A percentile compares a stretch with the other conserved stretches of the same genome.
Conservation (phyloP, 139 green algal genomes). For the Closterium sp. region DNA sequence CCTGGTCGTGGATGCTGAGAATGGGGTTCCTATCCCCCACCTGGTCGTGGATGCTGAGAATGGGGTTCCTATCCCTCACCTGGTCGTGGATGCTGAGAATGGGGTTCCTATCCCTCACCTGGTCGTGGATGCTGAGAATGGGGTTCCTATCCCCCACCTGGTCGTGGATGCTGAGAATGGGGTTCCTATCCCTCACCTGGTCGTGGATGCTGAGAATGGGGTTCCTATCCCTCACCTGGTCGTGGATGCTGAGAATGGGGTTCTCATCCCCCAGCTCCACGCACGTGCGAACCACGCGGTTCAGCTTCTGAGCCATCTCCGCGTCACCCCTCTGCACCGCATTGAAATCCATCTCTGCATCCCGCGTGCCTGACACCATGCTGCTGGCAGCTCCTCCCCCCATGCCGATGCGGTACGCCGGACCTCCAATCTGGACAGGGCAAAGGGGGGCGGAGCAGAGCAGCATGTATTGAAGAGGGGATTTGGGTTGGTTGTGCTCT, state of each 20-base stretch:
- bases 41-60: too few relatives aligned
- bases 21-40: too few relatives aligned
- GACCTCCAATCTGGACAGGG: constrained; percentile 51
- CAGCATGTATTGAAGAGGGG: not conserved
- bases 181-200: too few relatives aligned
- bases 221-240: constrained; percentile 64
- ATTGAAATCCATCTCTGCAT: constrained; percentile 97
- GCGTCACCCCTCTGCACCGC: constrained; percentile 96
- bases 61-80: too few relatives aligned
- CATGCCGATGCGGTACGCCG: constrained; percentile 98
- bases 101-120: too few relatives aligned
- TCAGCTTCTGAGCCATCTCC: constrained; percentile 97
- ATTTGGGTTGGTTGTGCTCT: too few relatives aligned
- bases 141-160: too few relatives aligned
- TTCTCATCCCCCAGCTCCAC: constrained; percentile 80
- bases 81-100: too few relatives aligned
- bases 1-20: too few relatives aligned
- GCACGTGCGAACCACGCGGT: constrained; percentile 93
- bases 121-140: too few relatives aligned
- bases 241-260: constrained; percentile 90
- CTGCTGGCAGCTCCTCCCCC: constrained; percentile 90
- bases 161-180: too few relatives aligned
- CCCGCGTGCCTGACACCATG: constrained; percentile 70
- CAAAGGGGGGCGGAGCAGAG: not conserved
- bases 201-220: too few relatives aligned